Conservation (phyloP, 202 grass and related monocot species). For the Digitaria exilis region DNA sequence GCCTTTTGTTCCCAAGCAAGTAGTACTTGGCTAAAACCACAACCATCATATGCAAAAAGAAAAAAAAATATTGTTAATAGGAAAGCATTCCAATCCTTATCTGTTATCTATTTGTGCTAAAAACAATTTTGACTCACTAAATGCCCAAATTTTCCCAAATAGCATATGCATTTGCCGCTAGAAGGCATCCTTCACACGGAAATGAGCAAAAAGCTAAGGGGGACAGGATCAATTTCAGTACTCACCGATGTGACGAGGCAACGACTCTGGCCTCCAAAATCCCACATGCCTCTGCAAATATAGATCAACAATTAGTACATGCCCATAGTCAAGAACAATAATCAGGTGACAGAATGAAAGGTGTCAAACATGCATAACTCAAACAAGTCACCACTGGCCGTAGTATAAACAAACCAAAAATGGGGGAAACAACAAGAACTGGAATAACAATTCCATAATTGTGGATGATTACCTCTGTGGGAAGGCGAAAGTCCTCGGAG, state of each 20-base stretch:
- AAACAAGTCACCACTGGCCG: too few species aligned
- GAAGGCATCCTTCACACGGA: constrained; percentile 14
- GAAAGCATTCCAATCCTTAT: constrained; percentile 6
- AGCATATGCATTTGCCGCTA: constrained; percentile 6
- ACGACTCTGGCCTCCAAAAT: constrained; percentile 75
- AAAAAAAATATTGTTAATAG: not conserved
- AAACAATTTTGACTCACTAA: not conserved
- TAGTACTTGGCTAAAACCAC: not conserved
- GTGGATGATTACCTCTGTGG: constrained; percentile 59
- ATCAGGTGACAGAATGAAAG: constrained; percentile 9
- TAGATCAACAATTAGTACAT: constrained; percentile 27
- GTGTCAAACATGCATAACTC: too few species aligned
- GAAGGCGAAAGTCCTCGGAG: constrained; percentile 66
- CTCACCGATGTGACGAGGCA: constrained; percentile 67
- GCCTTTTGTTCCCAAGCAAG: not conserved
- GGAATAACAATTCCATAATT: not conserved
- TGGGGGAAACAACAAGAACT: too few species aligned
- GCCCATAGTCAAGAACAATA: constrained; percentile 25
- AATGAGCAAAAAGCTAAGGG: constrained; percentile 1
- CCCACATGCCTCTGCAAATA: constrained; percentile 76
- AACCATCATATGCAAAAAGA: not conserved
- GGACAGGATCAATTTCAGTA: constrained; percentile 21
- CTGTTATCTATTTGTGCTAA: constrained; percentile 19
- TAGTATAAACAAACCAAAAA: too few species aligned
- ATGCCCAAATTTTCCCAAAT: constrained; percentile 1